Conservation (phyloP, 352 stramenopile genomes). For the Phytopythium mirpurense region DNA sequence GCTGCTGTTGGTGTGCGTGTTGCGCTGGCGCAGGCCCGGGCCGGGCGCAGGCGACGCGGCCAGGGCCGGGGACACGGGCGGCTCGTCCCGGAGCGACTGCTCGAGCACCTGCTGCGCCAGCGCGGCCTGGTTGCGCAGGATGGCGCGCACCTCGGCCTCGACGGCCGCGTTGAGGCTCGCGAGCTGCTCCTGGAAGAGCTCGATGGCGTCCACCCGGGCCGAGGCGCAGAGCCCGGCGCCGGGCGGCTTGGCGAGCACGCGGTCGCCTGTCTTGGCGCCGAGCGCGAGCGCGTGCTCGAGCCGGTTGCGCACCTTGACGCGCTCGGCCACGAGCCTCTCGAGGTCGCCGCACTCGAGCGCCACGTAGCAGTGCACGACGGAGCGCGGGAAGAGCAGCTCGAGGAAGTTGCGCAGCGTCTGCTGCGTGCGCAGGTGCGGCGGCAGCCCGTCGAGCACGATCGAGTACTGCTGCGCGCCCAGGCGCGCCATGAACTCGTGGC, state of each 20-base stretch:
- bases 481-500: slow-evolving; percentile 72
- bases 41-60: not conserved
- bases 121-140: slow-evolving; percentile 59
- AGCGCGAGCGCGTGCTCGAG: slow-evolving; percentile 63
- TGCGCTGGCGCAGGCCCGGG: not conserved
- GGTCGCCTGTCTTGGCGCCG: slow-evolving; percentile 55
- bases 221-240: slow-evolving; percentile 26
- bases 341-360: slow-evolving; percentile 69
- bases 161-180: slow-evolving; percentile 69
- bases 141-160: slow-evolving; percentile 67
- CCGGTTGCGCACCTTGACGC: slow-evolving; percentile 59
- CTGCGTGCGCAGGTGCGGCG: slow-evolving; percentile 64
- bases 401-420: slow-evolving; percentile 78
- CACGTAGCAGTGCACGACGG: slow-evolving; percentile 67
- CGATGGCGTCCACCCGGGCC: slow-evolving; percentile 62
- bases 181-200: slow-evolving; percentile 62
- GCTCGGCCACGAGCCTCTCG: slow-evolving; percentile 66
- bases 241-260: slow-evolving; percentile 35
- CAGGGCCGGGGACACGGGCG: not conserved
- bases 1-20: slow-evolving; percentile 1
- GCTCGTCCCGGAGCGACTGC: not conserved
- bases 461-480: slow-evolving; percentile 69
- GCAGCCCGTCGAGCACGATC: slow-evolving; percentile 68
- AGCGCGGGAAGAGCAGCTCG: slow-evolving; percentile 63
- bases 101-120: slow-evolving; percentile 59